Evolutionary conservation across 768 basidiomycete species (phyloP).

Genomic region (Termitomyces sp.): DNA sequence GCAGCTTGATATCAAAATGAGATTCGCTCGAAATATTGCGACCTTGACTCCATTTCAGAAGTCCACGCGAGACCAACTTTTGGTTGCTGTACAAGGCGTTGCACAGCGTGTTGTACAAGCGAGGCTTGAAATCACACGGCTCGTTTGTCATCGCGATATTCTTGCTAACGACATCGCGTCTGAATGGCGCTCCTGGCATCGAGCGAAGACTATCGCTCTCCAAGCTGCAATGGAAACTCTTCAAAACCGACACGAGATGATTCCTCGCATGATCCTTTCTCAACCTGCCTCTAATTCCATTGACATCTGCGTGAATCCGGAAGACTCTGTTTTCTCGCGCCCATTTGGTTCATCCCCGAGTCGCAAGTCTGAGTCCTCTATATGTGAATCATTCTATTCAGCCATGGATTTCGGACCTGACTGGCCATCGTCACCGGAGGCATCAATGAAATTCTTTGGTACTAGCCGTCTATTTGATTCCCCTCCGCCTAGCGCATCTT

Average conservation of each 20-base stretch:
- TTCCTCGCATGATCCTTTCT: constrained; percentile 35
- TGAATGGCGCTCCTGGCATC: constrained; percentile 62
- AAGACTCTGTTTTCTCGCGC: constrained; percentile 4
- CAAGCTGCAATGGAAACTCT: constrained; percentile 67
- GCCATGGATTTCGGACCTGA: constrained; percentile 53
- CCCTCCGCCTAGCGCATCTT: constrained; percentile 27
- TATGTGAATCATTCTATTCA: constrained; percentile 62
- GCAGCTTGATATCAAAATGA: constrained; percentile 64
- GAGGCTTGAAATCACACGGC: constrained; percentile 68
- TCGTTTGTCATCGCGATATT: constrained; percentile 72
- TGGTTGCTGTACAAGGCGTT: constrained; percentile 51
- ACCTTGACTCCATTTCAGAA: constrained; percentile 86
- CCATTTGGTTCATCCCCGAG: constrained; percentile 20
- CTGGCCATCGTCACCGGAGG: constrained; percentile 41
- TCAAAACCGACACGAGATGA: constrained; percentile 33
- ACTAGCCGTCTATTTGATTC: constrained; percentile 29
- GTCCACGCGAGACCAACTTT: constrained; percentile 74
- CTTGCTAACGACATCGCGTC: constrained; percentile 70
- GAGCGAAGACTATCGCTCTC: constrained; percentile 66
- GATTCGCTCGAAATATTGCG: constrained; percentile 75
- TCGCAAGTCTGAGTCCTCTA: constrained; percentile 40
- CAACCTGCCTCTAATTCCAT: constrained; percentile 20
- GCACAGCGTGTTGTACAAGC: constrained; percentile 61
- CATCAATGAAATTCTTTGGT: constrained; percentile 26
- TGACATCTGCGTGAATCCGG: neutral